Base-by-base conservation (phyloP, 129 eudicot genomes). In the Flaveria bidentis region DNA sequence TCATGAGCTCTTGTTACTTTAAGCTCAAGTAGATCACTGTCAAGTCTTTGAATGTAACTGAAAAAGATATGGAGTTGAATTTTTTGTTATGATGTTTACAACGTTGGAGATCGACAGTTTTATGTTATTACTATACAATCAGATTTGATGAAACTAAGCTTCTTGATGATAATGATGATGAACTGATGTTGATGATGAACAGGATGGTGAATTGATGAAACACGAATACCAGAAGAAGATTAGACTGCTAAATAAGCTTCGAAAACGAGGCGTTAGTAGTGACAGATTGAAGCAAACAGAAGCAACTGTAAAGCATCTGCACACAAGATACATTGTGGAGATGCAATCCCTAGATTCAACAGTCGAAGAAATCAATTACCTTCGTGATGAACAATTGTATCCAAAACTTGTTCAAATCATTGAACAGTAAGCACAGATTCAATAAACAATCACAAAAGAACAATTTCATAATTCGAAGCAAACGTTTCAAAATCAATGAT, bases 261-360 rank as follows among this genome's bases (percentile, higher is more conserved):
- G 81, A 81, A 92, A 86, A 71, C 90, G 83, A 6, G 88, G 85
- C 22, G 76, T 84, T 50, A 86, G 83, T 64, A 81, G 78, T 4
- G 94, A 92, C 58, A 75, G 89, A 20, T 51, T 92, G 69, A 88
- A 86, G 80, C 85, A 83, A 80, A 78, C 82, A 70, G 82, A 89
- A 84, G 90, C 90, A 62, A 71, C 84, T 18, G 90, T 90, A 30
- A 86, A 89, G 76, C 94, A 86, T 75, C 72, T 92, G 73, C 92
- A 86, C 72, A 88, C 96, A 20, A 88, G 88, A 85, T 88, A 87
- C 82, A 85, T 83, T 58, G 94, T 92, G 13, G 92, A 92, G 75
- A 85, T 92, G 96, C 98, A 90, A 70, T 87, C 92, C 53, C 83
- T 83, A 85, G 92, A 90, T 81, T 90, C 96, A 58, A 92, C 98